Evolutionary conservation across 345 rosid species (phyloP).

Genomic region (Conringia planisiliqua): DNA sequence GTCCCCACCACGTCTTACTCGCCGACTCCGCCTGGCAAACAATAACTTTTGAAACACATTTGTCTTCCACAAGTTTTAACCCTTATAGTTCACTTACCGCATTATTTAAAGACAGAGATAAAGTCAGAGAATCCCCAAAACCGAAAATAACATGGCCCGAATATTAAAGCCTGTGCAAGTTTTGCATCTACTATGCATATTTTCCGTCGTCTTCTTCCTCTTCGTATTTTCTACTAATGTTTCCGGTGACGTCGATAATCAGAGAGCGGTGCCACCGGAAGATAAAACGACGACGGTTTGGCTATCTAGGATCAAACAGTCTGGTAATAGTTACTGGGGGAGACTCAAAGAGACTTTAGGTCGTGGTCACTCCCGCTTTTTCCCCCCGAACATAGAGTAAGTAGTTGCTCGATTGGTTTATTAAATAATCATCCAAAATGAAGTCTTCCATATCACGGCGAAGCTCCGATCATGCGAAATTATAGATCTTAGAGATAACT

Average conservation of each 20-base stretch:
- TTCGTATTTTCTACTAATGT: conserved; percentile 1
- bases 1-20: conserved; percentile 15
- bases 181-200: conserved; percentile 11
- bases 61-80: background rate
- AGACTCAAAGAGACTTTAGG: conserved; percentile 29
- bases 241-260: conserved; percentile 15
- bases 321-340: conserved; percentile 22
- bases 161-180: background rate
- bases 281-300: conserved; percentile 26
- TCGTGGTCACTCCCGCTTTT: conserved; percentile 29
- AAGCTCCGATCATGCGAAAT: background rate
- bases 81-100: background rate
- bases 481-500: background rate
- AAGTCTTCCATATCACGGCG: background rate
- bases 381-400: conserved; percentile 33
- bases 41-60: background rate
- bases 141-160: background rate
- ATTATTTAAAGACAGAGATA: background rate
- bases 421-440: background rate
- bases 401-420: background rate
- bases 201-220: background rate
- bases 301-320: conserved; percentile 17
- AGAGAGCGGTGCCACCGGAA: conserved; percentile 1
- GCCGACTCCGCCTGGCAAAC: conserved; percentile 25
- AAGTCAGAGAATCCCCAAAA: background rate